Conservation (phyloP, 352 stramenopile genomes). For the Plasmopara muralis region DNA sequence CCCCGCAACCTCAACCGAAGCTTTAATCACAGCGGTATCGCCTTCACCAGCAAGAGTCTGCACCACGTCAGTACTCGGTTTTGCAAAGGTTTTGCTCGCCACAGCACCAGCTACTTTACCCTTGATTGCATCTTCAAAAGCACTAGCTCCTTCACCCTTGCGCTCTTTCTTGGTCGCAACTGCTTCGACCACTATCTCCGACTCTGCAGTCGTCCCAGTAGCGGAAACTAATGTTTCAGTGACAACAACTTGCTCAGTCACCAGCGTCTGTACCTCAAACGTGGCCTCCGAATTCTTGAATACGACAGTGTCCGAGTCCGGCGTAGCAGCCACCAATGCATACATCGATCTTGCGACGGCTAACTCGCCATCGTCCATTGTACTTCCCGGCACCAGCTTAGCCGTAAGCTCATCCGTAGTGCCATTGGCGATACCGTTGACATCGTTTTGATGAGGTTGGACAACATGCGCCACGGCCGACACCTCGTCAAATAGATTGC, state of each 20-base stretch:
- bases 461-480: conserved; percentile 7
- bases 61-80: background rate
- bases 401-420: background rate
- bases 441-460: conserved; percentile 13
- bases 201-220: background rate
- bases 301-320: background rate
- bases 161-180: background rate
- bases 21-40: background rate
- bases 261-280: background rate
- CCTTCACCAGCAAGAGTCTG: background rate
- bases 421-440: background rate
- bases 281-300: background rate
- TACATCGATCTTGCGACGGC: conserved; percentile 14
- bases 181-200: background rate
- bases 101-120: background rate
- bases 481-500: conserved; percentile 12
- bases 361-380: conserved; percentile 16
- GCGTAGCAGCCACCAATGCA: conserved; percentile 13
- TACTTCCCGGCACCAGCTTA: background rate
- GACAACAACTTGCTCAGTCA: background rate
- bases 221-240: background rate
- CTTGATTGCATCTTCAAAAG: background rate
- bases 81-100: background rate
- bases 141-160: background rate
- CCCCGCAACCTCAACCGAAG: conserved; percentile 1